Percentiles rank a stretch among this genome's conserved stretches.
Evolutionary conservation across 352 stramenopile genomes (phyloP).

Genomic region (Blastocystis hominis): DNA sequence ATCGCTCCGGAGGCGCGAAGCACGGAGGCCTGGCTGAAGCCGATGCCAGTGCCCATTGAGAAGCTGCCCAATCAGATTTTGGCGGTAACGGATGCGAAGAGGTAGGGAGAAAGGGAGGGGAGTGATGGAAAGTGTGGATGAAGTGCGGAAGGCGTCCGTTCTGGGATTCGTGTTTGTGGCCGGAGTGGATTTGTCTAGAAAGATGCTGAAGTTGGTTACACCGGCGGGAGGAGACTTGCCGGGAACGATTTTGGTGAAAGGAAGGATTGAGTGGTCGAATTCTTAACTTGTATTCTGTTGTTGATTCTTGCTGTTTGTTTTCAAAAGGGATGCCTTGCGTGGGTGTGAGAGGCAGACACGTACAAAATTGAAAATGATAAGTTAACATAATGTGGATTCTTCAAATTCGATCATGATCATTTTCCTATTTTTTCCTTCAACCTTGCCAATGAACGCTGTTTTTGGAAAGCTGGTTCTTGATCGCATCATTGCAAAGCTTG

Average conservation of each 20-base stretch:
- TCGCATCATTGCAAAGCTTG: constrained; percentile 44
- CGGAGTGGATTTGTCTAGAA: background rate
- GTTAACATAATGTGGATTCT: background rate
- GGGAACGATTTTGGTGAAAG: constrained; percentile 34
- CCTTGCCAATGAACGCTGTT: constrained; percentile 25
- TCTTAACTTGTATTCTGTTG: background rate
- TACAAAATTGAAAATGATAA: too few relatives aligned
- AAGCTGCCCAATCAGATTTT: constrained; percentile 36
- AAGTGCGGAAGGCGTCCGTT: constrained; percentile 1
- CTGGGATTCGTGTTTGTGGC: constrained; percentile 48
- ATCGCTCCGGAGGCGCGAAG: background rate
- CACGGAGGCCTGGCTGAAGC: background rate
- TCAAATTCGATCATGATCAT: background rate
- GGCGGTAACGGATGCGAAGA: constrained; percentile 41
- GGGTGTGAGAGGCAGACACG: too few relatives aligned
- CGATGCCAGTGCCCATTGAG: background rate
- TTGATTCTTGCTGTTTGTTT: background rate
- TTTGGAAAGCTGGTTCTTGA: constrained; percentile 53
- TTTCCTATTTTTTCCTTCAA: background rate
- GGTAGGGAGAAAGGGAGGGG: background rate
- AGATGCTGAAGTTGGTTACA: background rate
- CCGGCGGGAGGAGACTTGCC: constrained; percentile 32
- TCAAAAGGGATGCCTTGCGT: background rate
- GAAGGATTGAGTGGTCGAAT: background rate
- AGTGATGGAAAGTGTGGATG: constrained; percentile 6